phyloP scores from a whole-genome alignment of 768 basidiomycete genomes.

The Mrakia blollopis region DNA sequence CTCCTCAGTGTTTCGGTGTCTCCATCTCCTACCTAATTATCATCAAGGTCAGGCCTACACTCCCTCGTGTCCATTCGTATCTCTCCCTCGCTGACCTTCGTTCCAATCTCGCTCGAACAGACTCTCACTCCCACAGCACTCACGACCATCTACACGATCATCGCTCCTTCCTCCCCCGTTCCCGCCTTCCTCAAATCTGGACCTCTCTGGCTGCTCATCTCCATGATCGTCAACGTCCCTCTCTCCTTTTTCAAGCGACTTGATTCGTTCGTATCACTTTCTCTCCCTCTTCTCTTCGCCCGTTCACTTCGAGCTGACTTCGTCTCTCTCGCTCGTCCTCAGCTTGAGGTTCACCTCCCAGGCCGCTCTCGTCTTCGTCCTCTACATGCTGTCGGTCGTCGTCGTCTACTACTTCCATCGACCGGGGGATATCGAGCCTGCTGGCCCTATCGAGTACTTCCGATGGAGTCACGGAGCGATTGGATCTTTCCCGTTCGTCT shows the following conservation, averaged over 20 bases:
- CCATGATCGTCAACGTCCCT: constrained; percentile 56
- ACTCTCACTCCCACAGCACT: constrained; percentile 60
- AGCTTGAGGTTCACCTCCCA: constrained; percentile 31
- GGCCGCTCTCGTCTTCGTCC: constrained; percentile 27
- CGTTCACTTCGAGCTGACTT: background rate
- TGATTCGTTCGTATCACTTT: constrained; percentile 19
- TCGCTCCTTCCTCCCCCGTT: constrained; percentile 37
- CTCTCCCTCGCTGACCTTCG: background rate
- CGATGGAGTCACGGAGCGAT: constrained; percentile 23
- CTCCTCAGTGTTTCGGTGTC: background rate
- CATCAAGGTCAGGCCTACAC: constrained; percentile 55
- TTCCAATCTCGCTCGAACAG: background rate
- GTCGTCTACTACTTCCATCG: constrained; percentile 73
- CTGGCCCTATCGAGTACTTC: constrained; percentile 57
- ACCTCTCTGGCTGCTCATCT: constrained; percentile 72
- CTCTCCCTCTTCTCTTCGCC: background rate
- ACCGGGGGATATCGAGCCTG: constrained; percentile 53
- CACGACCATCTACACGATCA: constrained; percentile 61
- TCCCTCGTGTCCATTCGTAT: too few species aligned
- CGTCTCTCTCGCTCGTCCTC: background rate
- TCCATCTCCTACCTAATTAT: constrained; percentile 65
- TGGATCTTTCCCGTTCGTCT: constrained; percentile 24
- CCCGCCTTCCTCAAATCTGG: constrained; percentile 55
- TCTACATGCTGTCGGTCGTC: constrained; percentile 58
- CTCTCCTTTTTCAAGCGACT: constrained; percentile 33